Percentiles rank a stretch among this genome's conserved stretches.
Conservation (phyloP, 2,329 filamentous ascomycete genomes). For the Cordyceps farinosa region DNA sequence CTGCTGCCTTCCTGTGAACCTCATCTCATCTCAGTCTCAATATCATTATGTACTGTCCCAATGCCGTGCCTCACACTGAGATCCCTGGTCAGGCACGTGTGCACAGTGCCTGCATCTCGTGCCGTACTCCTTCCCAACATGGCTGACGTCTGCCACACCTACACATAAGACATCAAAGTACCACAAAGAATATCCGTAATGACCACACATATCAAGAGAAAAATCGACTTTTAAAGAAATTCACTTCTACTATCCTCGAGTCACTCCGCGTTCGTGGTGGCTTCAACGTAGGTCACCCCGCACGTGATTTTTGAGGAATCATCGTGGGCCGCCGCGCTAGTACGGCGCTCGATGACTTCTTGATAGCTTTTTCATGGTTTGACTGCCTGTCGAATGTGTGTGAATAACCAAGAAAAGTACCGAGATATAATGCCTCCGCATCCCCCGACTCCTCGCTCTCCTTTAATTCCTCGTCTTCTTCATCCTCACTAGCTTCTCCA, state of each 20-base stretch:
- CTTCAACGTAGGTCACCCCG: not conserved
- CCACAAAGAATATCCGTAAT: not conserved
- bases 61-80: too few species aligned
- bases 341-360: not conserved
- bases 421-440: not conserved
- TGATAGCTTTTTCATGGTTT: not conserved
- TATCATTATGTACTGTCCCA: too few species aligned
- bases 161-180: not conserved
- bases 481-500: not conserved
- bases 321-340: not conserved
- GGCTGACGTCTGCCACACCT: not conserved
- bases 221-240: too few species aligned
- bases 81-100: too few species aligned
- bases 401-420: not conserved
- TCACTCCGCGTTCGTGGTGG: too few species aligned
- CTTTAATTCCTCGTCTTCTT: not conserved
- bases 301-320: slow-evolving; percentile 2
- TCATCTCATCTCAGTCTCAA: too few species aligned
- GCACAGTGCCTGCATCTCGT: too few species aligned
- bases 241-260: not conserved
- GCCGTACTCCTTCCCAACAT: too few species aligned
- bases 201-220: not conserved
- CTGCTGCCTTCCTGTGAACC: too few species aligned
- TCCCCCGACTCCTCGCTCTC: not conserved
- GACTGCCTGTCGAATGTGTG: not conserved